Conservation (phyloP, 208 protist species). For the Crithidia fasciculata region DNA sequence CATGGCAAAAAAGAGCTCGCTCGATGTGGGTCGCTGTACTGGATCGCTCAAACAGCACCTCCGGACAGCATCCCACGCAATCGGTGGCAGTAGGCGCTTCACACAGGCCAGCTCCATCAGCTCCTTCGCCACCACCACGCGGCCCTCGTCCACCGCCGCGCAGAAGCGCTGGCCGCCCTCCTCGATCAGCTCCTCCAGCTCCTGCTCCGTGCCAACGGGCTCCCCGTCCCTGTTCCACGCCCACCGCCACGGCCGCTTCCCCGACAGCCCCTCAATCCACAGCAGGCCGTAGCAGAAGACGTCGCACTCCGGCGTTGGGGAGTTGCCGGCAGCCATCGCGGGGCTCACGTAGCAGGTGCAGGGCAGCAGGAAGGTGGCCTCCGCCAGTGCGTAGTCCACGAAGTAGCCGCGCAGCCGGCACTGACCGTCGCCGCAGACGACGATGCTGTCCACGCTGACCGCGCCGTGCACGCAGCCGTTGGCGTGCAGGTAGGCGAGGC, state of each 20-base stretch:
- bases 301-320: slow-evolving; percentile 52
- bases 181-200: slow-evolving; percentile 23
- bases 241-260: slow-evolving; percentile 41
- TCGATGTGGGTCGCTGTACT: too few species aligned
- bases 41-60: too few species aligned
- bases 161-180: not conserved
- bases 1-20: too few species aligned
- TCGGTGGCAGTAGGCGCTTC: too few species aligned
- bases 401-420: slow-evolving; percentile 74
- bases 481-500: slow-evolving; percentile 60
- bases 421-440: slow-evolving; percentile 55
- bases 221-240: slow-evolving; percentile 1
- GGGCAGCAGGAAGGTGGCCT: slow-evolving; percentile 32
- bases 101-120: not conserved
- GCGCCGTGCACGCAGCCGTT: slow-evolving; percentile 64
- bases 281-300: slow-evolving; percentile 68
- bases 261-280: slow-evolving; percentile 51
- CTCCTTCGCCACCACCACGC: not conserved
- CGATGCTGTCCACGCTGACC: slow-evolving; percentile 63
- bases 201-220: slow-evolving; percentile 9
- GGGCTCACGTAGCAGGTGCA: slow-evolving; percentile 70
- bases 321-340: slow-evolving; percentile 51
- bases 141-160: not conserved
- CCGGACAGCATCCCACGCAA: too few species aligned
- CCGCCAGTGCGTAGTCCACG: slow-evolving; percentile 9